Evolutionary conservation across 257 asterid species (phyloP), one percentile per base, ranked within the genome.

Genomic region (Rhazya stricta): DNA sequence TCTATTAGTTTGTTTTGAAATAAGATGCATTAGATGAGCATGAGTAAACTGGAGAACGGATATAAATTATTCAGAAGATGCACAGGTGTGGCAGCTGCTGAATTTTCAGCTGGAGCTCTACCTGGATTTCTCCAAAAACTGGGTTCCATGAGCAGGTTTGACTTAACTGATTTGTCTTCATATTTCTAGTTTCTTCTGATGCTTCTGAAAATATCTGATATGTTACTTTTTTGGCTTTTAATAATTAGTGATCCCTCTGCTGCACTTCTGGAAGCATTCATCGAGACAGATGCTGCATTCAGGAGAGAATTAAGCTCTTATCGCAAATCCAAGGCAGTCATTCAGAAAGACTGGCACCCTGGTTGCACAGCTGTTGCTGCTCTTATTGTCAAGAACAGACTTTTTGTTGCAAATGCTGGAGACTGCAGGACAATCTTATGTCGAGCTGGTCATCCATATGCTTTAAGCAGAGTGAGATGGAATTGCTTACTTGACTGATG

Each of bases 361-460:
- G 99, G 98, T 74, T 92, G 99, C 80, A 91, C 98, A 86, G 99
- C 96, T 68, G 77, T 89, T 76, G 85, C 91, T 83, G 86, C 93
- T 73, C 88, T 94, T 72, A 81, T 92, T 69, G 85, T 90, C 73
- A 83, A 83, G 83, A 80, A 89, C 85, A 88, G 84, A 85, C 85
- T 92, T 62, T 88, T 89, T 81, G 93, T 94, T 82, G 99, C 99
- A 81, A 94, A 92, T 89, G 97, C 97, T 71, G 99, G 99, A 19
- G 99, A 94, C 76, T 90, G 99, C 91, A 86, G 95, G 86, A 79
- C 92, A 45, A 88, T 94, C 71, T 63, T 94, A 76, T 91, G 96
- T 83, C 96, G 96, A 36, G 81, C 83, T 21, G 99, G 96, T 72
- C 83, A 66, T 37, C 89, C 98, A 58, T 80, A 79, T 78, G 81